phyloP scores from a whole-genome alignment of 2,329 filamentous ascomycete species.

The Xylariales sp. region DNA sequence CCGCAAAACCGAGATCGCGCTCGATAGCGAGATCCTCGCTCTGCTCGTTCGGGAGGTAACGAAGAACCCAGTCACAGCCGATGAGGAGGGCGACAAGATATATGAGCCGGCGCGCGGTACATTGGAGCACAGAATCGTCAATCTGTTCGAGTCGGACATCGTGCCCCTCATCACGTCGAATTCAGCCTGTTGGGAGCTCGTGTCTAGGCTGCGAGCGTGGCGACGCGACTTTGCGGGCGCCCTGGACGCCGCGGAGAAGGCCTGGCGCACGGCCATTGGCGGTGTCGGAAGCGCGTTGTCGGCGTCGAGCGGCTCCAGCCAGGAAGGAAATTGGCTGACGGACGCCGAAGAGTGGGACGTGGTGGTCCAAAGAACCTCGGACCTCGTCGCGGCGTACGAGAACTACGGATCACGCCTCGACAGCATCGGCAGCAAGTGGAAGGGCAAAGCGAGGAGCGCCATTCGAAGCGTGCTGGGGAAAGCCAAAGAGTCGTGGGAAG shows the following conservation, averaged over 20 bases:
- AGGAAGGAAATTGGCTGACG: slow-evolving; percentile 61
- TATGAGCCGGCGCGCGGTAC: slow-evolving; percentile 67
- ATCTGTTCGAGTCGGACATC: slow-evolving; percentile 79
- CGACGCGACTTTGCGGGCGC: slow-evolving; percentile 75
- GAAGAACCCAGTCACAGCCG: slow-evolving; percentile 47
- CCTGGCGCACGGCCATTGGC: slow-evolving; percentile 79
- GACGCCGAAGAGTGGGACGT: slow-evolving; percentile 74
- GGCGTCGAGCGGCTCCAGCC: slow-evolving; percentile 51
- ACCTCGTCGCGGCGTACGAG: slow-evolving; percentile 85
- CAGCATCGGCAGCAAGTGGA: slow-evolving; percentile 83
- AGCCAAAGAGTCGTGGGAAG: slow-evolving; percentile 86
- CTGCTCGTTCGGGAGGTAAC: slow-evolving; percentile 77
- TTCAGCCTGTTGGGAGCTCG: slow-evolving; percentile 79
- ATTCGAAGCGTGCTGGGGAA: slow-evolving; percentile 85
- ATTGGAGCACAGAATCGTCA: slow-evolving; percentile 70
- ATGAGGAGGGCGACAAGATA: slow-evolving; percentile 47
- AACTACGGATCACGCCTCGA: slow-evolving; percentile 76
- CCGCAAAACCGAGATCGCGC: slow-evolving; percentile 78
- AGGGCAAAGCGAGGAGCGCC: slow-evolving; percentile 86
- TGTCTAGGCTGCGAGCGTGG: slow-evolving; percentile 80
- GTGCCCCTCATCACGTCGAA: slow-evolving; percentile 86
- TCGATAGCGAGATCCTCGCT: slow-evolving; percentile 79
- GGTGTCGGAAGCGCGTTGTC: slow-evolving; percentile 61
- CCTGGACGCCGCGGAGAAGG: slow-evolving; percentile 87
- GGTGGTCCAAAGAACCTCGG: slow-evolving; percentile 81